phyloP scores from a whole-genome alignment of 2,329 filamentous ascomycete genomes.

The Fusarium subtropicale region DNA sequence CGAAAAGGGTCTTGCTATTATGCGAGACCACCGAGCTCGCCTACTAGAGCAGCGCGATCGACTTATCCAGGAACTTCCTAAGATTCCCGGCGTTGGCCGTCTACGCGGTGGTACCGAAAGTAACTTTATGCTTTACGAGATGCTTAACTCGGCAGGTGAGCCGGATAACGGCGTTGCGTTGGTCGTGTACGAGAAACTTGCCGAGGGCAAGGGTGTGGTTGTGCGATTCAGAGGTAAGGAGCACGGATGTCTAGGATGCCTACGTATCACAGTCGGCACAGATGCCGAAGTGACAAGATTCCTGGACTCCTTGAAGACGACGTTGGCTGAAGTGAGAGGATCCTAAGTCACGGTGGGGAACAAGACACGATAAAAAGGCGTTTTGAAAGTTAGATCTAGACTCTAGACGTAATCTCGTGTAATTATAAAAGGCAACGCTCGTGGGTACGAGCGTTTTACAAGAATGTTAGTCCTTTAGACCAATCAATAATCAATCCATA shows the following conservation, averaged over 20 bases:
- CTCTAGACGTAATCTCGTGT: conserved; percentile 45
- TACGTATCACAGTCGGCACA: conserved; percentile 93
- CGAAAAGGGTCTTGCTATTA: conserved; percentile 74
- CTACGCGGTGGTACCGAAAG: conserved; percentile 83
- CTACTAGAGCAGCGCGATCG: conserved; percentile 83
- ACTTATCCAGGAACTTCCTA: conserved; percentile 77
- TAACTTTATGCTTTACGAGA: conserved; percentile 93
- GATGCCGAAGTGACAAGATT: conserved; percentile 86
- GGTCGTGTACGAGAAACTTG: conserved; percentile 84
- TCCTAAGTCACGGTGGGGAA: conserved; percentile 14
- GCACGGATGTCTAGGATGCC: conserved; percentile 85
- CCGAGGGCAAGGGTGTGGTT: conserved; percentile 88
- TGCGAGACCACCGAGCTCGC: conserved; percentile 75
- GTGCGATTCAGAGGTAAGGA: conserved; percentile 95
- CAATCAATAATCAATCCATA: conserved; percentile 14
- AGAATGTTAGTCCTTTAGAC: conserved; percentile 23
- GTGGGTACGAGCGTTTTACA: conserved; percentile 34
- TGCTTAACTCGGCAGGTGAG: conserved; percentile 77
- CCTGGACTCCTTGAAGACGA: conserved; percentile 71
- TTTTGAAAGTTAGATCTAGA: conserved; percentile 41
- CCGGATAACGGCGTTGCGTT: conserved; percentile 84
- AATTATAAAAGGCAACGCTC: conserved; percentile 43
- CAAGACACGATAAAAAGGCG: conserved; percentile 32
- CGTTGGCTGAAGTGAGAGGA: conserved; percentile 59
- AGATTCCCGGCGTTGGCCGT: conserved; percentile 80